These are phyloP conservation scores for Elsinoe fawcettii DNA, from an alignment of 2,329 filamentous ascomycete genomes.

Conservation along the genomic window DNA sequence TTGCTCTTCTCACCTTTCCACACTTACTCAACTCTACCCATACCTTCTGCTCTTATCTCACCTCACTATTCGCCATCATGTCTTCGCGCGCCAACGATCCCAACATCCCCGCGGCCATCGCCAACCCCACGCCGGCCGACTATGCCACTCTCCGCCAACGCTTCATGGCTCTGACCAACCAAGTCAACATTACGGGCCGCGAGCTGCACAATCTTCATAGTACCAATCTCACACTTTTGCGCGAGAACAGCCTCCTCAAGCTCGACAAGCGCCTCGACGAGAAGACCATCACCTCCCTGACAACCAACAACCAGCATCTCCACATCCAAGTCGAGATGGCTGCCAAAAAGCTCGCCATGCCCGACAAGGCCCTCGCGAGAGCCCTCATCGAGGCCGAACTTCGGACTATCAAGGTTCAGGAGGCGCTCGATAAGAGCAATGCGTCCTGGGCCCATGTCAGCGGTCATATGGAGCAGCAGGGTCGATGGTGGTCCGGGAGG, in stretches of 20 bases:
- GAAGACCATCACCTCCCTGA: neutral
- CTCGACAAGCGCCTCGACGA: neutral
- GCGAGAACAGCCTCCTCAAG: neutral
- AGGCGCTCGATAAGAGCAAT: neutral
- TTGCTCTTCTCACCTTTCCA: neutral
- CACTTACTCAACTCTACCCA: neutral
- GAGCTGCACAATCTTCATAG: neutral
- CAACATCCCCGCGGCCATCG: neutral
- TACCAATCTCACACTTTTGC: neutral
- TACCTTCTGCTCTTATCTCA: neutral
- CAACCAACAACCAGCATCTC: neutral
- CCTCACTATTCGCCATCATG: neutral
- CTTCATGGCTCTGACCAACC: neutral
- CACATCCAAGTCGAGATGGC: no score
- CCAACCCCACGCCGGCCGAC: neutral
- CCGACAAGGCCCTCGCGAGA: neutral
- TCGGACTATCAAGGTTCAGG: neutral
- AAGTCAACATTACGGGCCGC: neutral
- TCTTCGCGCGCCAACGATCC: neutral
- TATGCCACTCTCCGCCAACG: neutral
- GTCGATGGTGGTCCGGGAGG: neutral
- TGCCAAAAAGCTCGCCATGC: neutral
- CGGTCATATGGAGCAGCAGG: neutral
- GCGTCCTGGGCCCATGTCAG: neutral
- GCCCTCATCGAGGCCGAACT: neutral